Percentiles rank a stretch among this genome's conserved stretches.
phyloP scores from a whole-genome alignment of 1,284 basidiomycete genomes.

The Porodaedalea pini region DNA sequence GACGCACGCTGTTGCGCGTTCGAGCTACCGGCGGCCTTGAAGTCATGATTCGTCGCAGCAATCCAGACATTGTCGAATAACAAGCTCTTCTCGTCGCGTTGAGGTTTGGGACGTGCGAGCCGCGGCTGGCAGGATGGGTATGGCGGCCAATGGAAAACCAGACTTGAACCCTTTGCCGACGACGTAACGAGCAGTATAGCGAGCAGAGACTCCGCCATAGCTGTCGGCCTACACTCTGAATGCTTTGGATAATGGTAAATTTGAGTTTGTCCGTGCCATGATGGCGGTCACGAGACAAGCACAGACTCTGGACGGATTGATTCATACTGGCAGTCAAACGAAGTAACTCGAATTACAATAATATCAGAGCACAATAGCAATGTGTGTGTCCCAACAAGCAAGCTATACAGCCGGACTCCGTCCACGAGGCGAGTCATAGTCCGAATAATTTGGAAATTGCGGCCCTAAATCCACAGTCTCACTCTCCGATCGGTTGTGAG shows the following conservation, averaged over 20 bases:
- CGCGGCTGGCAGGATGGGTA: conserved; percentile 52
- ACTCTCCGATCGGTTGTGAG: too few relatives aligned
- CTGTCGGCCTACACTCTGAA: neutral
- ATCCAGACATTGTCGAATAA: conserved; percentile 69
- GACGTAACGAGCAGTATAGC: conserved; percentile 71
- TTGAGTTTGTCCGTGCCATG: too few relatives aligned
- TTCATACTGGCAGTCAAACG: too few relatives aligned
- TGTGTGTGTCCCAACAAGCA: too few relatives aligned
- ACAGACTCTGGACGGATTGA: too few relatives aligned
- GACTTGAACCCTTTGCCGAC: conserved; percentile 67
- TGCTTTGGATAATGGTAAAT: neutral
- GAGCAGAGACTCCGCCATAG: conserved; percentile 69
- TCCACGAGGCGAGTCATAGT: too few relatives aligned
- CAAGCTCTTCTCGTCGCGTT: conserved; percentile 40
- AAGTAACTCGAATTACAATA: too few relatives aligned
- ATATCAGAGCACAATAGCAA: too few relatives aligned
- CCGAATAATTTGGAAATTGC: too few relatives aligned
- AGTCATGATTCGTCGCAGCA: conserved; percentile 43
- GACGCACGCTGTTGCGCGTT: conserved; percentile 15
- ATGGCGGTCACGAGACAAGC: too few relatives aligned
- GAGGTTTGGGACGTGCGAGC: conserved; percentile 58
- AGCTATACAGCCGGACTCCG: too few relatives aligned
- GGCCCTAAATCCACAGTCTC: too few relatives aligned
- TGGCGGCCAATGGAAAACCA: conserved; percentile 76
- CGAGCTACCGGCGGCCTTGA: conserved; percentile 30